phyloP scores from a whole-genome alignment of 176 grass and related monocot genomes.

The Pontederia crassipes region DNA sequence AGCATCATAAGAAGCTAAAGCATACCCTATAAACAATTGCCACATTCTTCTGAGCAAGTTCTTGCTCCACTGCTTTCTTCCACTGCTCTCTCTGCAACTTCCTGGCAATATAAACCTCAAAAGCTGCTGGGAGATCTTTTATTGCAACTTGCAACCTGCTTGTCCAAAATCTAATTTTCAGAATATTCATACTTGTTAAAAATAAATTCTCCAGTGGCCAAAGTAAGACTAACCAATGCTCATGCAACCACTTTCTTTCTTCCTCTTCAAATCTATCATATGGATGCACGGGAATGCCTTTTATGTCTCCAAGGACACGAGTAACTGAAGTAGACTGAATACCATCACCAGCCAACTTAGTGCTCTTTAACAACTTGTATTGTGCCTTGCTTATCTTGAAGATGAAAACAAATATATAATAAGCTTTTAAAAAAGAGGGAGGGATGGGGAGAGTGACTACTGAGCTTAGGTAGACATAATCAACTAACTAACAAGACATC shows the following conservation, averaged over 20 bases:
- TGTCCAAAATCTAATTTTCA: slow-evolving; percentile 2
- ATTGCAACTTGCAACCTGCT: slow-evolving; percentile 32
- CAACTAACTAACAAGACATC: background rate
- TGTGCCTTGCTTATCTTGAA: slow-evolving; percentile 46
- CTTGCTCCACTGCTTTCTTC: slow-evolving; percentile 21
- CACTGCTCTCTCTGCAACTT: slow-evolving; percentile 21
- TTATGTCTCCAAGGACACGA: slow-evolving; percentile 44
- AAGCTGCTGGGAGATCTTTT: slow-evolving; percentile 37
- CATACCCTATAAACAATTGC: slow-evolving; percentile 31
- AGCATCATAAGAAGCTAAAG: slow-evolving; percentile 19
- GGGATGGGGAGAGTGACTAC: no score
- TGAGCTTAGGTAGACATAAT: no score
- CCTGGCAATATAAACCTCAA: slow-evolving; percentile 16
- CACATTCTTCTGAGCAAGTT: slow-evolving; percentile 32
- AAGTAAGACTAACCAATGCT: slow-evolving; percentile 34
- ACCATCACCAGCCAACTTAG: slow-evolving; percentile 50
- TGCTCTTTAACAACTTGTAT: slow-evolving; percentile 37
- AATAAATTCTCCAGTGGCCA: background rate
- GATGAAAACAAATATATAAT: slow-evolving; percentile 10
- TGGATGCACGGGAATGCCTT: slow-evolving; percentile 36
- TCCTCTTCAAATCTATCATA: slow-evolving; percentile 34
- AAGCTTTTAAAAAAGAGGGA: background rate
- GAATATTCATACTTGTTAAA: slow-evolving; percentile 7
- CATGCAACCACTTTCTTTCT: slow-evolving; percentile 28
- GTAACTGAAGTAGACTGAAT: slow-evolving; percentile 37